phyloP scores from a whole-genome alignment of 352 stramenopile genomes.

The Pythium oligandrum region DNA sequence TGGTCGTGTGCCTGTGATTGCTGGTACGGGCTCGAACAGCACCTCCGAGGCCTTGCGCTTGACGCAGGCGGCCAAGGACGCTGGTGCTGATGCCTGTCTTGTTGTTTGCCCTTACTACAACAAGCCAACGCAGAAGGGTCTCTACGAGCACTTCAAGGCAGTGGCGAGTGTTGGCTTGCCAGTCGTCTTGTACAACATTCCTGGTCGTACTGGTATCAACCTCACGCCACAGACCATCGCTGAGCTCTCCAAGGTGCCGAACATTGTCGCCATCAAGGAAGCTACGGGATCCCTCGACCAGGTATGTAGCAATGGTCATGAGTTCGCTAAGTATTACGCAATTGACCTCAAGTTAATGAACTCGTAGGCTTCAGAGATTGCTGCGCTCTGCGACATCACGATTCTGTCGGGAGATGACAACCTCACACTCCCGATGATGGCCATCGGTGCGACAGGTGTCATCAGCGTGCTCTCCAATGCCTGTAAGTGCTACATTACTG shows the following conservation, averaged over 20 bases:
- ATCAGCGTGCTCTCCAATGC: constrained; percentile 91
- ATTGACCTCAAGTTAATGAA: too few species aligned
- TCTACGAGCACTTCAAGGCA: constrained; percentile 94
- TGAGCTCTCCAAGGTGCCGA: constrained; percentile 90
- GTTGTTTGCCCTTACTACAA: constrained; percentile 99
- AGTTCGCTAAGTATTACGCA: background rate
- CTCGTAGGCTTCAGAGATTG: constrained; percentile 75
- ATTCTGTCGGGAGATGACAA: constrained; percentile 91
- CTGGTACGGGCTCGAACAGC: constrained; percentile 95
- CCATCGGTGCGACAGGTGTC: constrained; percentile 84
- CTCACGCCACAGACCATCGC: constrained; percentile 93
- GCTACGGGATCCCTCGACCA: constrained; percentile 92
- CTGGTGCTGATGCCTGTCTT: constrained; percentile 92
- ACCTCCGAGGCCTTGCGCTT: constrained; percentile 82
- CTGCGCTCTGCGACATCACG: constrained; percentile 86
- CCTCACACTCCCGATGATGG: constrained; percentile 87
- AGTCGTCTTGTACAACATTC: constrained; percentile 97
- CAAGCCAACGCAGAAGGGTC: constrained; percentile 95
- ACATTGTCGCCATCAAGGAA: constrained; percentile 98
- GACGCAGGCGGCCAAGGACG: constrained; percentile 87
- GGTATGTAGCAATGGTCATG: constrained; percentile 6
- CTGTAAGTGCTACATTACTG: constrained; percentile 31
- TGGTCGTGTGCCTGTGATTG: constrained; percentile 91
- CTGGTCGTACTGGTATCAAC: constrained; percentile 94
- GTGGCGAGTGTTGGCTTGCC: constrained; percentile 86